Percentiles rank a stretch among this genome's conserved stretches.
Evolutionary conservation across 768 basidiomycete species (phyloP).

Genomic region (Gloeostereum incarnatum): DNA sequence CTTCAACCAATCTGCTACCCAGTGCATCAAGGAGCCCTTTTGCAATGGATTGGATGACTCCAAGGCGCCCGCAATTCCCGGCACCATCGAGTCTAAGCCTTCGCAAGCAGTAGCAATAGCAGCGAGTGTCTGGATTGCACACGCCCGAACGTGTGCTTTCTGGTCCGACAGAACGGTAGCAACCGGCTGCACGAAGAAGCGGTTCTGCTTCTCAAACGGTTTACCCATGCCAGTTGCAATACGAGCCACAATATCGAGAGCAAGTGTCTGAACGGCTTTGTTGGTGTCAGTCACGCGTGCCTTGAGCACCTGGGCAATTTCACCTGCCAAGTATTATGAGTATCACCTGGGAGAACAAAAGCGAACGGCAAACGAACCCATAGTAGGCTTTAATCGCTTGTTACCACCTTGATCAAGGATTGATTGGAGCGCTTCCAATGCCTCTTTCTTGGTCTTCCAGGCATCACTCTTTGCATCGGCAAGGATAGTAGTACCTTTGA

Average conservation of each 20-base stretch:
- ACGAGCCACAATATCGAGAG: constrained; percentile 83
- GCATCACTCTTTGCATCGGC: constrained; percentile 84
- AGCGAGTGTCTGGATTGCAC: constrained; percentile 69
- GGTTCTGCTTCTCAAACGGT: constrained; percentile 84
- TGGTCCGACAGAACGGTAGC: constrained; percentile 87
- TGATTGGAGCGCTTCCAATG: constrained; percentile 74
- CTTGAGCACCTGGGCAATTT: constrained; percentile 85
- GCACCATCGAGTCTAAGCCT: constrained; percentile 73
- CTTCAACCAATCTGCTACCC: constrained; percentile 77
- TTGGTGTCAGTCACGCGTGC: constrained; percentile 86
- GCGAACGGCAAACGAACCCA: constrained; percentile 47
- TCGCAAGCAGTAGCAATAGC: constrained; percentile 82
- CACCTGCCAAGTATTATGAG: constrained; percentile 45
- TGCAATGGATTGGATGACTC: constrained; percentile 86
- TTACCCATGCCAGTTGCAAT: constrained; percentile 94
- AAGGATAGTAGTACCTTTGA: constrained; percentile 77
- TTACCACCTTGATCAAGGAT: constrained; percentile 87
- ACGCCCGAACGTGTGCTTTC: constrained; percentile 76
- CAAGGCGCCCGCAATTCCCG: constrained; percentile 69
- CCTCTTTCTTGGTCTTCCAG: constrained; percentile 97
- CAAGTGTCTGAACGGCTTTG: constrained; percentile 84
- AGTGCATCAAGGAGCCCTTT: constrained; percentile 67
- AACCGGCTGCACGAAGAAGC: constrained; percentile 67
- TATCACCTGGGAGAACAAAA: not conserved
- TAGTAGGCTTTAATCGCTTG: constrained; percentile 81